These are phyloP conservation scores for Sporopachydermia cereana DNA, from an alignment of 1,139 yeast genomes.

Conservation along the genomic window DNA sequence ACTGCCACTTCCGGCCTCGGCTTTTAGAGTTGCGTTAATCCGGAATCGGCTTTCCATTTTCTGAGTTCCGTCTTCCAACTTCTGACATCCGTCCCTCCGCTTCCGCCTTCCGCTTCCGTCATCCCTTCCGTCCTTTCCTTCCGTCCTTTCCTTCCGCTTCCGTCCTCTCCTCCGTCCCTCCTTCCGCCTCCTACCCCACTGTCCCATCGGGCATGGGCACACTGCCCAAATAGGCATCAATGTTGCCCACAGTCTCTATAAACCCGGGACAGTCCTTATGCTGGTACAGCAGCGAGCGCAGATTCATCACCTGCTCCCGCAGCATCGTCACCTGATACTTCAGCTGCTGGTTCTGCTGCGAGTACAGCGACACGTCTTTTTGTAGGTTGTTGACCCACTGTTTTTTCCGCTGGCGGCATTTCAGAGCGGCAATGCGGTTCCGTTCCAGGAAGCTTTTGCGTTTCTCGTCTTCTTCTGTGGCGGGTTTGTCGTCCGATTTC, in stretches of 20 bases:
- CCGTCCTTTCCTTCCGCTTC: too few relatives aligned
- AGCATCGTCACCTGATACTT: conserved; percentile 46
- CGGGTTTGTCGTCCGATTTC: conserved; percentile 16
- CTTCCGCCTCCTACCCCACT: neutral
- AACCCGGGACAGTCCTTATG: conserved; percentile 24
- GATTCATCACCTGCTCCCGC: conserved; percentile 44
- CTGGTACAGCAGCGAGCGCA: conserved; percentile 30
- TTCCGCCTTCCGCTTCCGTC: too few relatives aligned
- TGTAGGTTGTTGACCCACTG: conserved; percentile 79
- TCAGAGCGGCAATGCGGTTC: conserved; percentile 89
- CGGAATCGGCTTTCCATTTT: too few relatives aligned
- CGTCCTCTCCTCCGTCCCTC: neutral
- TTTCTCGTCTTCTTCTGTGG: conserved; percentile 49
- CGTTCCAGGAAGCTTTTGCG: conserved; percentile 78
- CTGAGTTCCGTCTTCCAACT: too few relatives aligned
- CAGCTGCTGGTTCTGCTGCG: conserved; percentile 59
- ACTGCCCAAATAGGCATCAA: conserved; percentile 1
- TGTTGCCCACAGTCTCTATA: neutral
- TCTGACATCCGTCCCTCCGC: too few relatives aligned
- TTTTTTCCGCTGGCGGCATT: conserved; percentile 91
- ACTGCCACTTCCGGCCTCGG: too few relatives aligned
- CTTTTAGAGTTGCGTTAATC: too few relatives aligned
- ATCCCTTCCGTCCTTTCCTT: too few relatives aligned
- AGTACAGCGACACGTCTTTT: conserved; percentile 53
- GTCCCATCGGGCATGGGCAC: neutral